Evolutionary conservation across 2,329 filamentous ascomycete genomes (phyloP).

Genomic region (Aspergillus sergii): DNA sequence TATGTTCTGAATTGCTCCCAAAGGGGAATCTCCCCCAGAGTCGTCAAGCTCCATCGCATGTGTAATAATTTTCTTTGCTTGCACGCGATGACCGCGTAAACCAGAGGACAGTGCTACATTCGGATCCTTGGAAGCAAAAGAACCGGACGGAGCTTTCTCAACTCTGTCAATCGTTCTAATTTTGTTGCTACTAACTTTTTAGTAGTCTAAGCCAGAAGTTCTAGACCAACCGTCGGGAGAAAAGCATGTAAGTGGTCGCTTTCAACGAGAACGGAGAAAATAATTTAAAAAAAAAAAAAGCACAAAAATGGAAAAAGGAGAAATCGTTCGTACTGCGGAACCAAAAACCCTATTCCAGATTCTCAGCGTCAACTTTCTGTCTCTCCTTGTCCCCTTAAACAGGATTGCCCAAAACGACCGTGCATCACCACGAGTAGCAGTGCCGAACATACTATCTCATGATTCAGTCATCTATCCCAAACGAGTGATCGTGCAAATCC

Average conservation of each 20-base stretch:
- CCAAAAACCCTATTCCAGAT: conserved; percentile 15
- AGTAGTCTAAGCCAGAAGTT: conserved; percentile 3
- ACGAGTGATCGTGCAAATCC: conserved; percentile 22
- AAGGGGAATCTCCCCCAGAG: background rate
- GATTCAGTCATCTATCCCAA: conserved; percentile 22
- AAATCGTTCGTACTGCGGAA: conserved; percentile 9
- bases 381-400: conserved; percentile 7
- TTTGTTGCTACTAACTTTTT: conserved; percentile 5
- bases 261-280: background rate
- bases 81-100: background rate
- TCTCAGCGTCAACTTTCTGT: conserved; percentile 4
- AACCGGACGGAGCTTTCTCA: conserved; percentile 2
- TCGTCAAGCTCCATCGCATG: background rate
- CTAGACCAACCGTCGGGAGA: conserved; percentile 2
- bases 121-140: background rate
- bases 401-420: conserved; percentile 13
- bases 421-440: conserved; percentile 23
- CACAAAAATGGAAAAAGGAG: conserved; percentile 2
- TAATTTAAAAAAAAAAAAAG: background rate
- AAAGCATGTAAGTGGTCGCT: conserved; percentile 9
- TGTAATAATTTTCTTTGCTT: background rate
- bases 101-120: background rate
- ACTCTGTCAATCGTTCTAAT: conserved; percentile 3
- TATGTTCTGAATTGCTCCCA: background rate
- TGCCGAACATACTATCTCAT: conserved; percentile 16